A percentile compares a stretch with the other conserved stretches of the same genome.
Evolutionary conservation across 1,284 basidiomycete genomes (phyloP).

Genomic region (Agaricales sp.): DNA sequence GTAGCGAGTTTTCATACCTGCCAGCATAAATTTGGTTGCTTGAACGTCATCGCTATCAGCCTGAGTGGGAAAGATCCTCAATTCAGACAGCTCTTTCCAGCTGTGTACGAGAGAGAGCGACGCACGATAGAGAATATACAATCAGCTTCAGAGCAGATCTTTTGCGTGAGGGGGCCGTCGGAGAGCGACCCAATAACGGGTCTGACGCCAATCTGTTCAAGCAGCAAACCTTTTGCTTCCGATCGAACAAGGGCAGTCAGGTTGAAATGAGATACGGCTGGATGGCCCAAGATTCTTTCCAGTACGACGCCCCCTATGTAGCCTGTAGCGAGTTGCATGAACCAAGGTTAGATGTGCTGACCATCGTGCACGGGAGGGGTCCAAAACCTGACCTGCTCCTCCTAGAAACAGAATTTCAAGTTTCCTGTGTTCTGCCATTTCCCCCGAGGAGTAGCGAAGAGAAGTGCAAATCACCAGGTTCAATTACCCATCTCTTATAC

Average conservation of each 20-base stretch:
- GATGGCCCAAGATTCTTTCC: constrained; percentile 25
- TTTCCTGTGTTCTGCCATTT: too few species aligned
- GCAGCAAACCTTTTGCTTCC: constrained; percentile 27
- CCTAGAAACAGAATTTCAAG: too few species aligned
- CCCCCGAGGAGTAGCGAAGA: too few species aligned
- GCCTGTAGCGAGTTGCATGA: too few species aligned
- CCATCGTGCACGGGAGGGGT: too few species aligned
- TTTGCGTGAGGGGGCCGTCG: constrained; percentile 21
- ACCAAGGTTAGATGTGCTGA: too few species aligned
- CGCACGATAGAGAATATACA: constrained; percentile 24
- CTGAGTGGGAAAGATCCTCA: constrained; percentile 5
- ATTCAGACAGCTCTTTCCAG: background rate
- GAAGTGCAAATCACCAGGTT: too few species aligned
- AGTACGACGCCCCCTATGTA: constrained; percentile 34
- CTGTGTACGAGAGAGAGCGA: background rate
- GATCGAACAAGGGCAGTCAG: constrained; percentile 31
- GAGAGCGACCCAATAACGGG: constrained; percentile 27
- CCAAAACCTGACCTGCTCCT: too few species aligned
- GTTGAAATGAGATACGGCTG: constrained; percentile 21
- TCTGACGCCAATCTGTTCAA: constrained; percentile 25
- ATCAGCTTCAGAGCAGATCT: constrained; percentile 21
- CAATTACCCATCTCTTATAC: too few species aligned
- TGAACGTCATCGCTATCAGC: constrained; percentile 14
- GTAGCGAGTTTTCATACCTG: constrained; percentile 15
- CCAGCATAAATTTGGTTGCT: constrained; percentile 14